Evolutionary conservation across 2,329 filamentous ascomycete species (phyloP), one percentile per base, ranked within the genome.

Genomic region (Chaetomium sp.): DNA sequence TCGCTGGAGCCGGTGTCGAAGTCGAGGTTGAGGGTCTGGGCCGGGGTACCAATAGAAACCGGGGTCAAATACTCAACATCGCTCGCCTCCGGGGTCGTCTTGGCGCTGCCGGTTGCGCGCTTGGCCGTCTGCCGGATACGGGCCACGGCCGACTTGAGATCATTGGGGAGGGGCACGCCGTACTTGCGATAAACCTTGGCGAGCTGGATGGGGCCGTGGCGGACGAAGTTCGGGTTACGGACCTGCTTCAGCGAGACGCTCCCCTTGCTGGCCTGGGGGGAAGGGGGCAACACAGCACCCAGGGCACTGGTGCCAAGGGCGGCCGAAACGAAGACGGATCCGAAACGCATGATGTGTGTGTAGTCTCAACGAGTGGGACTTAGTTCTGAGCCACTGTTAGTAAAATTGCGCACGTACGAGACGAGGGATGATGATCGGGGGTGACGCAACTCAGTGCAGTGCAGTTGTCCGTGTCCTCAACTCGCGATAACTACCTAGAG

Each of bases 51-150:
- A n/a, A 76, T 71, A 41, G 70, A 64, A 10, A 76, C 70, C 5
- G 71, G 70, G 3, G 68, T 68, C 50, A 74, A 55, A 60, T 71
- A 76, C 62, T 74, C 71, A 19, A 60, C 37, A n/a, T 74, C 72
- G 51, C 64, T 59, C 3, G 64, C 47, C 33, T 64, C 52, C 1
- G 71, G 70, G 0, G 54, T 63, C 41, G 65, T 65, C 2, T 52
- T 49, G 2, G 60, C 69, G 19, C 64, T 70, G 50, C 70, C 71
- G 3, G 54, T 69, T 5, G 50, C 36, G 33, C 61, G 53, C 38
- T 57, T 61, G 8, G 19, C 33, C 5, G 5, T 10, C 4, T 27
- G 8, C 9, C 50, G 49, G 49, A 66, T 59, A 7, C 61, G 60
- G 46, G 59, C 58, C 33, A 71, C 59, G 9, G 65, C 66, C 11